Evolutionary conservation across 2,329 filamentous ascomycete genomes (phyloP), one percentile per base, ranked within the genome.

Genomic region (Botrytis sinoallii): DNA sequence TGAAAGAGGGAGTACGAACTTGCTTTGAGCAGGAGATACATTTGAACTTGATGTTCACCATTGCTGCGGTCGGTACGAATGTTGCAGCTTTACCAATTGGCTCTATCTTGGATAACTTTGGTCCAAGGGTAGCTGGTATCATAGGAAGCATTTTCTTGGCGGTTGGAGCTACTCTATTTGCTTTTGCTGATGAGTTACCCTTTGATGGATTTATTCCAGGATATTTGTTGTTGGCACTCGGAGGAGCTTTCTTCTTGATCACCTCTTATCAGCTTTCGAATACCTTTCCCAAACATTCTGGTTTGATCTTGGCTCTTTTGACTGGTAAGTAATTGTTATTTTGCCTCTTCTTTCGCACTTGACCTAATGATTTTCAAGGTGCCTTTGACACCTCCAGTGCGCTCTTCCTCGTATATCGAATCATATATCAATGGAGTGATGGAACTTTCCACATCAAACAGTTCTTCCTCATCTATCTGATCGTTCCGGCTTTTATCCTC

Each of bases 1-100:
- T 88, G 32, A 82, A 86, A 1, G 80, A 85, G 7, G 84, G 84
- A 4, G 83, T 85, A 1, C 83, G 84, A 73, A 84, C 88, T 29
- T 91, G 89, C 79, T 88, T 86, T 75, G 84, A 85, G 75, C 89
- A 91, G 78, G 88, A 89, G 79, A 88, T 90, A 71, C 86, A 86
- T 74, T 87, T 97, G 73, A 97, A 97, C 81, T 85, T 97, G 77
- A 97, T 97, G 93, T 97, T 97, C 85, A 97, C 94, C 9, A 88
- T 94, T 59, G 94, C 94, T 20, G 94, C 94, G 22, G 94, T 97
- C 16, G 92, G 89, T 10, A 97, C 94, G 57, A 97, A 97, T 79
- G 92, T 97, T 20, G 93, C 90, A 59, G 94, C 95, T 20, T 86
- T 97, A 10, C 93, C 94, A 3, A 90, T 97, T 18, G 95, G 95